Evolutionary conservation across 495 filamentous ascomycete species (phyloP).

Genomic region (Aspergillus indologenus): DNA sequence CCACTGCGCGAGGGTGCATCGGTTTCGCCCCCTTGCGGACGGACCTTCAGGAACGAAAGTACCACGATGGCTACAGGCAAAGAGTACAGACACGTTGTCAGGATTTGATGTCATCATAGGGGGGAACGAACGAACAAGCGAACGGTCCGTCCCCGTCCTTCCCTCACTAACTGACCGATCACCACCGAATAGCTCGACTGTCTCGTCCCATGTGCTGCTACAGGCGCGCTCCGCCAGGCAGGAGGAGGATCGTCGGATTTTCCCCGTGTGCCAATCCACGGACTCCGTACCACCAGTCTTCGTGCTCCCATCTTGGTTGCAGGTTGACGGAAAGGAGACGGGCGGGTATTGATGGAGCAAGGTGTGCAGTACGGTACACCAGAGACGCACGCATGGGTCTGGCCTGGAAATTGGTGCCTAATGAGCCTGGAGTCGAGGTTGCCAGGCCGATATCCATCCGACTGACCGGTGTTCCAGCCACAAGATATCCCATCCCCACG

Average conservation of each 20-base stretch:
- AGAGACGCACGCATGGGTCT: neutral
- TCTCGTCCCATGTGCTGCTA: constrained; percentile 1
- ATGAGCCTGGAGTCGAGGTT: neutral
- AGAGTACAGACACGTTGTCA: neutral
- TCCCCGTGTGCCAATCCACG: neutral
- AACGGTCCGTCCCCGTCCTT: no score
- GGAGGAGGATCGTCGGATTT: no score
- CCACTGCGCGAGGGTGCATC: neutral
- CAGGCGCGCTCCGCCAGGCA: no score
- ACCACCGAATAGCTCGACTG: neutral
- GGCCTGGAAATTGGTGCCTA: neutral
- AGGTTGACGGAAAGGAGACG: neutral
- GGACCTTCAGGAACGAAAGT: constrained; percentile 3
- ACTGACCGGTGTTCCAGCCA: no score
- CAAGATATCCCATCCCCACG: no score
- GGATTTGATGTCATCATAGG: neutral
- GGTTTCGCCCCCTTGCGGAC: constrained; percentile 12
- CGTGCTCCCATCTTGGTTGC: neutral
- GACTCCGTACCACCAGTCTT: neutral
- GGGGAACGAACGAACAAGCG: neutral
- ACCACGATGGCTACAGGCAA: neutral
- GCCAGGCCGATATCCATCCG: no score
- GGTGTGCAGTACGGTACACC: no score
- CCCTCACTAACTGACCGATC: no score
- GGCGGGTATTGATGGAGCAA: neutral